Evolutionary conservation across 2,329 filamentous ascomycete species (phyloP).

Genomic region (Trichoderma brevicompactum): DNA sequence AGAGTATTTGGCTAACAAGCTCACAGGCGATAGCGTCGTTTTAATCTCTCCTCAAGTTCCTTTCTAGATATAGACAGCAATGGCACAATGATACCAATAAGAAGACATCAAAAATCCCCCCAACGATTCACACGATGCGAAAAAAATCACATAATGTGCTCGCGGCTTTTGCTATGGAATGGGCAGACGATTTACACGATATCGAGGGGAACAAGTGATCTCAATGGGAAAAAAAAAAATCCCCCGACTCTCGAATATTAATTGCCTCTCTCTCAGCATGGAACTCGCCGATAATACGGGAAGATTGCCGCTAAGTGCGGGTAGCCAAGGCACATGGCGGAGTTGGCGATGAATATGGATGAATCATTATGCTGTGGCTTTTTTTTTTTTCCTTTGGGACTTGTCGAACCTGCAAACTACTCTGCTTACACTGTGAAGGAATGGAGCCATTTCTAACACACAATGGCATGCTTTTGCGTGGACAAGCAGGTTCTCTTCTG

Average conservation of each 20-base stretch:
- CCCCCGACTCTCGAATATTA: not conserved
- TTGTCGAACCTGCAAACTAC: not conserved
- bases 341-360: not conserved
- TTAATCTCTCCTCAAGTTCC: constrained; percentile 68
- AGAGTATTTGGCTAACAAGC: constrained; percentile 33
- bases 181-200: not conserved
- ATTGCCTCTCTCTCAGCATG: no score
- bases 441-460: not conserved
- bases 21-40: constrained; percentile 70
- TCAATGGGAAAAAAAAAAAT: not conserved
- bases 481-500: not conserved
- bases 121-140: not conserved
- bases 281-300: no score
- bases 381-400: not conserved
- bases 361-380: not conserved
- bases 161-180: not conserved
- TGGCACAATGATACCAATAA: constrained; percentile 18
- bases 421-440: not conserved
- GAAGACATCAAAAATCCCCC: not conserved
- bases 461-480: not conserved
- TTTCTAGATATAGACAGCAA: constrained; percentile 39
- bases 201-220: not conserved
- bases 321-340: not conserved
- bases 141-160: not conserved
- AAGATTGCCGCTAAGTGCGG: not conserved